These are phyloP conservation scores for Trametes hirsuta DNA, from an alignment of 1,284 basidiomycete genomes.

Conservation along the genomic window DNA sequence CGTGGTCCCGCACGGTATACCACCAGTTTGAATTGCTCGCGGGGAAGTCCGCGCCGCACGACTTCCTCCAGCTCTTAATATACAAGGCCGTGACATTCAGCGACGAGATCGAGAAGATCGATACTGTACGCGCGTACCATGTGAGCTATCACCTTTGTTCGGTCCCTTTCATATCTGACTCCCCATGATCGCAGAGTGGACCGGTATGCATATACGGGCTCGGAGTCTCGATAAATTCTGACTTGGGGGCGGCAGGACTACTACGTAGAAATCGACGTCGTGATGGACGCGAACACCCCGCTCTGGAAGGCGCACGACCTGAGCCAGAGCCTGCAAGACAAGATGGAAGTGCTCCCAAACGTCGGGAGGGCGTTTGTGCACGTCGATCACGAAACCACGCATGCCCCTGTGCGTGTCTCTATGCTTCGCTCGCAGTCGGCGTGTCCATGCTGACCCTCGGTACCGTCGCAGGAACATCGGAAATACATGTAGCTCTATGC, in stretches of 20 bases:
- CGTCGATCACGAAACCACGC: constrained; percentile 90
- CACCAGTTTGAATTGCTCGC: constrained; percentile 87
- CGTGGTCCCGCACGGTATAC: constrained; percentile 81
- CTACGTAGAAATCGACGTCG: constrained; percentile 94
- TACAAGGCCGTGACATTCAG: constrained; percentile 94
- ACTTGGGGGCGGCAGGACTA: constrained; percentile 58
- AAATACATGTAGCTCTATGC: constrained; percentile 31
- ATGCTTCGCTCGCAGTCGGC: not conserved
- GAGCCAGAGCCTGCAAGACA: constrained; percentile 91
- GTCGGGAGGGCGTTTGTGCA: constrained; percentile 94
- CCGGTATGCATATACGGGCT: constrained; percentile 48
- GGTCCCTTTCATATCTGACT: not conserved
- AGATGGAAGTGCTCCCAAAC: constrained; percentile 89
- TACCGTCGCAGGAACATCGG: constrained; percentile 37
- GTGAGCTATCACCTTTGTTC: constrained; percentile 44
- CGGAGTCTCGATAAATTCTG: not conserved
- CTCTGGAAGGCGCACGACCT: constrained; percentile 93
- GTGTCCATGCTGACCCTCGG: not conserved
- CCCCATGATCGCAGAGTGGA: constrained; percentile 51
- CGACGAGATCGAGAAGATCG: constrained; percentile 83
- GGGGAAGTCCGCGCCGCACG: constrained; percentile 88
- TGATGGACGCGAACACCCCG: constrained; percentile 89
- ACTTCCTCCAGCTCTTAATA: constrained; percentile 88
- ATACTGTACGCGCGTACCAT: constrained; percentile 89
- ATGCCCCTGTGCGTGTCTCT: constrained; percentile 64